Percentiles rank a stretch among this genome's conserved stretches.
phyloP scores from a whole-genome alignment of 441 rosid genomes.

The Capsella rubella region DNA sequence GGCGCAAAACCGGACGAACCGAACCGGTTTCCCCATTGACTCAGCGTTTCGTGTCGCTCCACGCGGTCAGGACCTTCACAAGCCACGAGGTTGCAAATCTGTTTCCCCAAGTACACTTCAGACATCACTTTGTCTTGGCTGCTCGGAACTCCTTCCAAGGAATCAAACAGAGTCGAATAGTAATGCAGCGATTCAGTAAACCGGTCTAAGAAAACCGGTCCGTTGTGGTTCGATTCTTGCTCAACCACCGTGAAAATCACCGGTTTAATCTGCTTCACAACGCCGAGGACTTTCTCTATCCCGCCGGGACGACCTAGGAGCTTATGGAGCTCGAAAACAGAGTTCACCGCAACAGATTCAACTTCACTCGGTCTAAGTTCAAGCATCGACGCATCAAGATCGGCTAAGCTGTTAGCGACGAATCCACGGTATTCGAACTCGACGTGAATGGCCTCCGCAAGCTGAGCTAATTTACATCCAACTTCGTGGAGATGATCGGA shows the following conservation, averaged over 20 bases:
- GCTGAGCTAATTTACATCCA: conserved; percentile 81
- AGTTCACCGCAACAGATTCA: conserved; percentile 88
- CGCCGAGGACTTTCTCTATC: conserved; percentile 66
- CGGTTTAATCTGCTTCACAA: conserved; percentile 72
- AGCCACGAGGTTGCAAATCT: conserved; percentile 77
- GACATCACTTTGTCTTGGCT: conserved; percentile 69
- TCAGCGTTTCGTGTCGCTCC: conserved; percentile 78
- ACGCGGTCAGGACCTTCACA: conserved; percentile 79
- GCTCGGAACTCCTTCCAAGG: conserved; percentile 68
- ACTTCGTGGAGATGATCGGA: conserved; percentile 76
- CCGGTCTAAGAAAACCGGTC: conserved; percentile 80
- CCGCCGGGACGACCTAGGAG: conserved; percentile 70
- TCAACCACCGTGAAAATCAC: conserved; percentile 82
- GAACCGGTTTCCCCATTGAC: conserved; percentile 72
- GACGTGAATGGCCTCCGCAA: conserved; percentile 75
- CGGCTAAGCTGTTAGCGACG: conserved; percentile 77
- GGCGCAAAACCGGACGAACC: conserved; percentile 68
- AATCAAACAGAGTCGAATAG: conserved; percentile 87
- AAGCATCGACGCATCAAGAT: conserved; percentile 82
- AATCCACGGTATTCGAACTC: conserved; percentile 82
- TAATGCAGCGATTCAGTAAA: conserved; percentile 79
- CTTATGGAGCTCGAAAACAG: conserved; percentile 81
- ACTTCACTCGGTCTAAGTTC: conserved; percentile 60
- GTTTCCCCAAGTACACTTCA: conserved; percentile 74
- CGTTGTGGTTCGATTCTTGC: conserved; percentile 90